These are phyloP conservation scores for Eimeria brunetti DNA, from an alignment of 169 alveolate genomes.

Conservation along the genomic window DNA sequence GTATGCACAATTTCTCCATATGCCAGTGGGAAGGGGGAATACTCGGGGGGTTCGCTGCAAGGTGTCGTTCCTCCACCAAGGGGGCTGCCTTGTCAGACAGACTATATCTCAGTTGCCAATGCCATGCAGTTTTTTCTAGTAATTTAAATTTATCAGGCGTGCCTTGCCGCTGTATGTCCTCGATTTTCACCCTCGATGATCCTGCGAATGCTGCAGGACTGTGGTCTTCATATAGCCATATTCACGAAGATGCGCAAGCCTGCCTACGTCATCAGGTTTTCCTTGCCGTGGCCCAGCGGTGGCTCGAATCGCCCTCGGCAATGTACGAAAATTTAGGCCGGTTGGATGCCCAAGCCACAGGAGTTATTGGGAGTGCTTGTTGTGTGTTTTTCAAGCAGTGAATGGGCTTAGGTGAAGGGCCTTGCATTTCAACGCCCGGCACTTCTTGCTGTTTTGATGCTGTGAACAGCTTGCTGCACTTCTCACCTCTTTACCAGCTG, in stretches of 20 bases:
- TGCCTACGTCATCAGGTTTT: slow-evolving; percentile 38
- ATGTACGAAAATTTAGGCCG: background rate
- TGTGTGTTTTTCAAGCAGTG: background rate
- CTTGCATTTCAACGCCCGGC: background rate
- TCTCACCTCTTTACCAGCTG: slow-evolving; percentile 43
- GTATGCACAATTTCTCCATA: background rate
- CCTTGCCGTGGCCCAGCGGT: slow-evolving; percentile 57
- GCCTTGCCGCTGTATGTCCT: background rate
- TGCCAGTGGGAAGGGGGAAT: background rate
- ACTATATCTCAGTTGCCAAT: background rate
- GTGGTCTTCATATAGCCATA: slow-evolving; percentile 52
- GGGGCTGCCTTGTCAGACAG: background rate
- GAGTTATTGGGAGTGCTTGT: background rate
- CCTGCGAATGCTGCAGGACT: slow-evolving; percentile 12
- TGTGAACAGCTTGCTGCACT: slow-evolving; percentile 44
- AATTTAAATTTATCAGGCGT: background rate
- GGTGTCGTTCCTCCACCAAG: background rate
- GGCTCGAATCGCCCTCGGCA: background rate
- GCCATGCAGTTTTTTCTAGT: background rate
- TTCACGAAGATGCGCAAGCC: slow-evolving; percentile 43
- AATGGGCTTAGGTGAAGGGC: background rate
- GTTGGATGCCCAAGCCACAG: background rate
- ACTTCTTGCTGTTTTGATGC: background rate
- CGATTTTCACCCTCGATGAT: no score
- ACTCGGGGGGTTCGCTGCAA: background rate